Percentiles rank a stretch among this genome's conserved stretches.
These are phyloP conservation scores for Trichosporon sp. DNA, from an alignment of 1,284 basidiomycete genomes.

Conservation along the genomic window DNA sequence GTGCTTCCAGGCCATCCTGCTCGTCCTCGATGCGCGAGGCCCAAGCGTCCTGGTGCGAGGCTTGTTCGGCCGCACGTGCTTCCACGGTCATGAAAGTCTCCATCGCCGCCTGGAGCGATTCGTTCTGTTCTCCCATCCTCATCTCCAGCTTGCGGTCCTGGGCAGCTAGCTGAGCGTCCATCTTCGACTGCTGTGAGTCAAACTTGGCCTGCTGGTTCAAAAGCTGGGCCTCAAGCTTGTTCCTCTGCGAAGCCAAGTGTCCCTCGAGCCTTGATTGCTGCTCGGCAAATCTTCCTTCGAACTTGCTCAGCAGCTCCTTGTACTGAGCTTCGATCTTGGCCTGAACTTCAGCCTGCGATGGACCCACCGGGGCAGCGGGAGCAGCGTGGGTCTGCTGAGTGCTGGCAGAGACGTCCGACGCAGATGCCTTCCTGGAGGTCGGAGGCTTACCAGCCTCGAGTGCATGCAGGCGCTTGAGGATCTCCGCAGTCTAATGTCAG, in stretches of 20 bases:
- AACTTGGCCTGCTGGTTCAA: neutral
- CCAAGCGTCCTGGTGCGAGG: conserved; percentile 3
- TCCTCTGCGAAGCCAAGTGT: neutral
- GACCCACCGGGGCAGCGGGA: neutral
- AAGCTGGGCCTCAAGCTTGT: neutral
- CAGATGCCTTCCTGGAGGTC: neutral
- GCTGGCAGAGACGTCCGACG: neutral
- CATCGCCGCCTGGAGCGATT: neutral
- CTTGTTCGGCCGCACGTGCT: neutral
- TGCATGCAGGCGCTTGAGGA: neutral
- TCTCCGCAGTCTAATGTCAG: neutral
- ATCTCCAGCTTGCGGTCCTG: neutral
- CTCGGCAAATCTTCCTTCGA: neutral
- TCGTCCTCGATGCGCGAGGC: conserved; percentile 1
- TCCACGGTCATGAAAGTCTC: neutral
- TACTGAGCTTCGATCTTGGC: neutral
- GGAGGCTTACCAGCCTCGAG: neutral
- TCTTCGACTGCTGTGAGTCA: neutral
- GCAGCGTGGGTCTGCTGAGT: no score
- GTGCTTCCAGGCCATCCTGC: neutral
- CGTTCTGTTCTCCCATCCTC: neutral
- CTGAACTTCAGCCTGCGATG: neutral
- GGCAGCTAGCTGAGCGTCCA: neutral
- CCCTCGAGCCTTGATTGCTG: neutral
- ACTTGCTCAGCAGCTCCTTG: neutral